Evolutionary conservation across 2,329 filamentous ascomycete genomes (phyloP).

Genomic region (Dryadomyces quercus-mongolicae): DNA sequence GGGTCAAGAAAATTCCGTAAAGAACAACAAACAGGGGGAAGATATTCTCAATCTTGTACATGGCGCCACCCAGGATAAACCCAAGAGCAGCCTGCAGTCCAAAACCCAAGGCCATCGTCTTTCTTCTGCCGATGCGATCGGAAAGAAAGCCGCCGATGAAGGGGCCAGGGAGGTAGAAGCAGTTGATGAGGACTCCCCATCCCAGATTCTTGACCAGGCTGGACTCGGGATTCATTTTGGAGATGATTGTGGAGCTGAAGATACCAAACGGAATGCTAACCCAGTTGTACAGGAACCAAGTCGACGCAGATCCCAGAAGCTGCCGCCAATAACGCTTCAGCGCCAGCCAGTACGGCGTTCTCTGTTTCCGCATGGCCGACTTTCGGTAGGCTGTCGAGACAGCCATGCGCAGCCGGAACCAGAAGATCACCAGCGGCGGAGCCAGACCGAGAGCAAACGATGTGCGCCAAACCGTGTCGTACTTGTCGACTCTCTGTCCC

Average conservation of each 20-base stretch:
- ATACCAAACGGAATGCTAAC: slow-evolving; percentile 33
- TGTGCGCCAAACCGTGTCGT: slow-evolving; percentile 34
- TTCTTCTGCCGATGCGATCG: slow-evolving; percentile 34
- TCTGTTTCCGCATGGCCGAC: slow-evolving; percentile 25
- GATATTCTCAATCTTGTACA: slow-evolving; percentile 28
- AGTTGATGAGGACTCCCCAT: slow-evolving; percentile 34
- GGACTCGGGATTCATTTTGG: slow-evolving; percentile 25
- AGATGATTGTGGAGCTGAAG: slow-evolving; percentile 40
- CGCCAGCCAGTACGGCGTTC: slow-evolving; percentile 32
- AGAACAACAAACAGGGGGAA: slow-evolving; percentile 38
- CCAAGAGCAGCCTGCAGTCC: slow-evolving; percentile 30
- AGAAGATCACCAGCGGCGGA: slow-evolving; percentile 36
- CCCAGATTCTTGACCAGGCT: slow-evolving; percentile 30
- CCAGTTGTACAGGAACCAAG: slow-evolving; percentile 42
- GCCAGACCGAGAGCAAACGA: slow-evolving; percentile 36
- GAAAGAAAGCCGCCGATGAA: slow-evolving; percentile 34
- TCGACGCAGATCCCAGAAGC: slow-evolving; percentile 31
- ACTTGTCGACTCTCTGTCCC: not conserved
- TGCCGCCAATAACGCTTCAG: slow-evolving; percentile 35
- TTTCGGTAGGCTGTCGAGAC: slow-evolving; percentile 34
- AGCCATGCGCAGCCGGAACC: slow-evolving; percentile 38
- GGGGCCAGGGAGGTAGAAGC: slow-evolving; percentile 35
- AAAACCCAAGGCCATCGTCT: slow-evolving; percentile 40
- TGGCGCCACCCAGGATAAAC: slow-evolving; percentile 35
- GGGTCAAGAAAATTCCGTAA: slow-evolving; percentile 35